phyloP scores from a whole-genome alignment of 192 early-diverging fungal genomes.

The Podila verticillata region DNA sequence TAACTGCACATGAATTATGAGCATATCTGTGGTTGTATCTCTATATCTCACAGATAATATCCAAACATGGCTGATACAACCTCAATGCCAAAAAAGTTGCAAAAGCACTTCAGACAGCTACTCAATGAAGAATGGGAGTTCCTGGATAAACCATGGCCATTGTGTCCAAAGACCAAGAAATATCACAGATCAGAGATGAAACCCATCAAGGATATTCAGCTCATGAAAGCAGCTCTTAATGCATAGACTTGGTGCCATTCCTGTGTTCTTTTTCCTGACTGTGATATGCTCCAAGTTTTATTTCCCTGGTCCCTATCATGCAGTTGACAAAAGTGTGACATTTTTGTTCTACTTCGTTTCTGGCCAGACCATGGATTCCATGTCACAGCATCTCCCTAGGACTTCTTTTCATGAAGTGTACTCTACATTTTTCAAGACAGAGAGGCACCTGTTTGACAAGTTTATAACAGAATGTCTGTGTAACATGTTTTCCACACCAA shows the following conservation, averaged over 20 bases:
- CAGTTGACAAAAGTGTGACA: background rate
- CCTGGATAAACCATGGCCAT: background rate
- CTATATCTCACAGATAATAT: too few relatives aligned
- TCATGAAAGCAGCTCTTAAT: background rate
- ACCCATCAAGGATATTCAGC: background rate
- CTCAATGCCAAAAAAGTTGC: too few relatives aligned
- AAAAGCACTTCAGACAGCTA: too few relatives aligned
- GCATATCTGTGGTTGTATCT: too few relatives aligned
- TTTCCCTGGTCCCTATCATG: background rate
- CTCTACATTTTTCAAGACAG: background rate
- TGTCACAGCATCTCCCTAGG: background rate
- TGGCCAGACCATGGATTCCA: background rate
- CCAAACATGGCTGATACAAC: too few relatives aligned
- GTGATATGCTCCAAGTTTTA: background rate
- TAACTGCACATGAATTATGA: too few relatives aligned
- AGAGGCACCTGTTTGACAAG: background rate
- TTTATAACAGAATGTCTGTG: background rate
- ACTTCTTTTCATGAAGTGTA: background rate
- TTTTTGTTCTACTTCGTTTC: background rate
- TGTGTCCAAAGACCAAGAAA: too few relatives aligned
- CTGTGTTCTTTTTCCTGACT: background rate
- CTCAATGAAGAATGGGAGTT: too few relatives aligned
- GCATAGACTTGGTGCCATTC: background rate
- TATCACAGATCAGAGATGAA: background rate
- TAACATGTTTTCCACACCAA: background rate